phyloP scores from a whole-genome alignment of 495 filamentous ascomycete genomes.

The Neurospora sp. region DNA sequence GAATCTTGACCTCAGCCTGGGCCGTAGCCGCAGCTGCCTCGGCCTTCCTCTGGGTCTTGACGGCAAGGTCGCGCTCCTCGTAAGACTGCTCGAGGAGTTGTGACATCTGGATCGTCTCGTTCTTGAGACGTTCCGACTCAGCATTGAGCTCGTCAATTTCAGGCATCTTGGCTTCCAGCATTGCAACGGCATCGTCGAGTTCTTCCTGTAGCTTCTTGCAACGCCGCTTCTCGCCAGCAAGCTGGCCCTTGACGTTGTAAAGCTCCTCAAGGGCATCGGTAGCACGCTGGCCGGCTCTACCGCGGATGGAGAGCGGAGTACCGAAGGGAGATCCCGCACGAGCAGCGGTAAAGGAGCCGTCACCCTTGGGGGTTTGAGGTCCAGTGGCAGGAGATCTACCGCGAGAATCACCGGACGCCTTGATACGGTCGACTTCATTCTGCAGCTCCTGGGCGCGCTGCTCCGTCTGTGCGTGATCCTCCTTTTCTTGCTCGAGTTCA shows the following conservation, averaged over 20 bases:
- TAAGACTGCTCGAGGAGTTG: slow-evolving; percentile 49
- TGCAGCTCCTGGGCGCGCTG: slow-evolving; percentile 65
- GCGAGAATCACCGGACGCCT: slow-evolving; percentile 25
- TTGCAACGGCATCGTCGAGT: slow-evolving; percentile 66
- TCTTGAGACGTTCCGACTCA: slow-evolving; percentile 56
- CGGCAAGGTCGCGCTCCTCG: slow-evolving; percentile 46
- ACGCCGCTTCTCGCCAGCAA: slow-evolving; percentile 54
- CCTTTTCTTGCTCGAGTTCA: slow-evolving; percentile 70
- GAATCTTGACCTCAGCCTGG: slow-evolving; percentile 62
- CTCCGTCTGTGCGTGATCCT: slow-evolving; percentile 60
- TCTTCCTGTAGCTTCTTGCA: slow-evolving; percentile 60
- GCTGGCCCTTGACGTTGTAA: slow-evolving; percentile 41
- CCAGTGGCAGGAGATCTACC: slow-evolving; percentile 24
- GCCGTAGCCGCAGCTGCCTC: slow-evolving; percentile 61
- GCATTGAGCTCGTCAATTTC: slow-evolving; percentile 57
- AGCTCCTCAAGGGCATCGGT: slow-evolving; percentile 43
- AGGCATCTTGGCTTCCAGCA: slow-evolving; percentile 58
- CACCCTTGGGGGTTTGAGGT: slow-evolving; percentile 50
- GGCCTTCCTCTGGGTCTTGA: slow-evolving; percentile 57
- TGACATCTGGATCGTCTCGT: slow-evolving; percentile 73
- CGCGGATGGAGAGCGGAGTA: slow-evolving; percentile 40
- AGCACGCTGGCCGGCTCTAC: slow-evolving; percentile 33
- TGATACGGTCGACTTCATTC: slow-evolving; percentile 55
- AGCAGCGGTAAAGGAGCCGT: slow-evolving; percentile 33
- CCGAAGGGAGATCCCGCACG: slow-evolving; percentile 41